Base-by-base conservation (phyloP, 345 rosid genomes). In the Citrus medica region DNA sequence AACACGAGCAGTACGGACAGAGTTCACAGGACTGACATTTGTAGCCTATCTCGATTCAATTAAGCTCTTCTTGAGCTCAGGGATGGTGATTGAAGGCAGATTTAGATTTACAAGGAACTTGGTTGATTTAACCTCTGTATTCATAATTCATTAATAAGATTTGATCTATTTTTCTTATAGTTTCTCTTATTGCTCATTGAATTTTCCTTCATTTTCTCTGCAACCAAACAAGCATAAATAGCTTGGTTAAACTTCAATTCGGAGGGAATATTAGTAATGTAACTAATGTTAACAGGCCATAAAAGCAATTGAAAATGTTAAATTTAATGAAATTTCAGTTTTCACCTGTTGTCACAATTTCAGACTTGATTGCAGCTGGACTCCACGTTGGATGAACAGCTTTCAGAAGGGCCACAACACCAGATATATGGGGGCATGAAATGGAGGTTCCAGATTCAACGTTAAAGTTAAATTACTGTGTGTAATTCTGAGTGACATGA, bases 21-120 rank as follows among this genome's bases (percentile, higher is more conserved):
- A 88, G 33, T 79, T 67, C 9, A 69, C 65, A 1, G 86, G 89
- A 68, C 92, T 93, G 2, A 93, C 96, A 74, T 92, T 92, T 2
- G 94, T 93, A 24, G 86, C 91, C 5, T 86, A 83, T 81, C 96
- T 90, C 5, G 88, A 77, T 42, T 89, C 81, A 1, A 82, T 87
- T 63, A 90, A 14, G 65, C 71, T 79, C 16, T 81, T 77, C 35
- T 33, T 33, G 35, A 33, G 90, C 67, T 86, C 86, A 7, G 91
- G 92, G 71, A 92, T 83, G 73, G 90, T 83, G 67, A 92, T 86
- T 32, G 97, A 89, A 53, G 97, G 95, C 75, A 89, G 66, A 82
- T 92, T 91, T 2, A 91, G 85, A 80, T 90, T 88, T 51, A 79
- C 71, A 59, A 90, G 85, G 76, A 82, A 82, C 75, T 79, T 83